phyloP scores from a whole-genome alignment of 768 basidiomycete species.

The Russula earlei region DNA sequence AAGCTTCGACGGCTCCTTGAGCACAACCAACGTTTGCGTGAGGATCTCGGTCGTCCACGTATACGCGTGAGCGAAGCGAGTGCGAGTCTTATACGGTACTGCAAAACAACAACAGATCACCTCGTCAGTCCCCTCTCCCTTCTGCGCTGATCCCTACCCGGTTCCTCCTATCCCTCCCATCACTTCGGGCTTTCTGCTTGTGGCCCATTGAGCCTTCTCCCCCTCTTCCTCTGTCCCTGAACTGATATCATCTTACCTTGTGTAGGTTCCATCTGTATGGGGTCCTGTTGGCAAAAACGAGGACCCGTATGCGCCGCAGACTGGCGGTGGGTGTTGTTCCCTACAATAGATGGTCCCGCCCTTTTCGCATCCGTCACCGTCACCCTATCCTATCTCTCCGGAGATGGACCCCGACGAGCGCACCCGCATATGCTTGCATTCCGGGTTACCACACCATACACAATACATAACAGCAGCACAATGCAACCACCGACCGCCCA shows the following conservation, averaged over 20 bases:
- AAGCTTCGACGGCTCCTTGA: slow-evolving; percentile 70
- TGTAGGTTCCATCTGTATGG: slow-evolving; percentile 91
- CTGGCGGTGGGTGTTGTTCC: slow-evolving; percentile 12
- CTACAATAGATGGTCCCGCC: slow-evolving; percentile 8
- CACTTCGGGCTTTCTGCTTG: neutral
- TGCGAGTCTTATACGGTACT: slow-evolving; percentile 60
- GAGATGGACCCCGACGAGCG: neutral
- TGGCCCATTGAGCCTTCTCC: neutral
- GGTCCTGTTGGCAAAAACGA: slow-evolving; percentile 86
- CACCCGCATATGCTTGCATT: neutral
- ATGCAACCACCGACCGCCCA: slow-evolving; percentile 7
- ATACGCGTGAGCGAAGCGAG: slow-evolving; percentile 67
- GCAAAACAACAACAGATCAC: slow-evolving; percentile 64
- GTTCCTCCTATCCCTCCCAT: neutral
- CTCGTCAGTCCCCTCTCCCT: slow-evolving; percentile 35
- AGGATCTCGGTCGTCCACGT: slow-evolving; percentile 63
- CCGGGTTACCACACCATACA: slow-evolving; percentile 9
- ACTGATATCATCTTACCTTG: slow-evolving; percentile 8
- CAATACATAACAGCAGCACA: slow-evolving; percentile 2
- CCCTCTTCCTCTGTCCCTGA: slow-evolving; percentile 1
- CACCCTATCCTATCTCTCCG: neutral
- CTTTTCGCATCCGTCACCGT: neutral
- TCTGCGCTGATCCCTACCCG: neutral
- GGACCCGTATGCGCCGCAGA: slow-evolving; percentile 78
- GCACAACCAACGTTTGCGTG: slow-evolving; percentile 62